These are phyloP conservation scores for Scheffersomyces amazonensis DNA, from an alignment of 805 yeast species.

Conservation along the genomic window DNA sequence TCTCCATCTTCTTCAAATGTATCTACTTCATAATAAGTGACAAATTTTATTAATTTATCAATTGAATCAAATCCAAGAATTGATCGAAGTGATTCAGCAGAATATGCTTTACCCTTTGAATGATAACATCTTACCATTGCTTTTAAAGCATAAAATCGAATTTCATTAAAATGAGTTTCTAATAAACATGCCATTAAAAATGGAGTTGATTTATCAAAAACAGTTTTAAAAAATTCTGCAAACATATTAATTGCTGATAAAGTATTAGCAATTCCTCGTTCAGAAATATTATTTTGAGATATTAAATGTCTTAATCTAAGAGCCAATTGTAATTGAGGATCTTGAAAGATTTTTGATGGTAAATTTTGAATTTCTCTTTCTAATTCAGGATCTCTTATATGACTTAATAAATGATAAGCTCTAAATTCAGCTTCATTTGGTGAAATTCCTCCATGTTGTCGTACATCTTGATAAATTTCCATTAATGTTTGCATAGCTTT, in stretches of 20 bases:
- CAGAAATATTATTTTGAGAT: conserved; percentile 58
- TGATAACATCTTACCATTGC: conserved; percentile 67
- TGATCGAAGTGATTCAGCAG: conserved; percentile 42
- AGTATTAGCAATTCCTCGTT: conserved; percentile 49
- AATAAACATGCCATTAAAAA: conserved; percentile 68
- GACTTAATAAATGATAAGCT: conserved; percentile 79
- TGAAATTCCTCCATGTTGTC: conserved; percentile 63
- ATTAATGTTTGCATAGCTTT: conserved; percentile 85
- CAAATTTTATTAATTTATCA: conserved; percentile 53
- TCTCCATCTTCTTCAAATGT: conserved; percentile 26
- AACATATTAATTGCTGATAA: conserved; percentile 60
- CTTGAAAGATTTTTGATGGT: conserved; percentile 54
- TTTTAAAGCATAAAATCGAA: conserved; percentile 70
- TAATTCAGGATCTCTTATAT: conserved; percentile 78
- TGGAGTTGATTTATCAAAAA: conserved; percentile 49
- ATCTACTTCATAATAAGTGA: conserved; percentile 61
- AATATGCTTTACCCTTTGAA: conserved; percentile 65
- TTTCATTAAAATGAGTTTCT: conserved; percentile 77
- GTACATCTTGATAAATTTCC: conserved; percentile 80
- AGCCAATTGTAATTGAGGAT: conserved; percentile 66
- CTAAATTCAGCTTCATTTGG: conserved; percentile 93
- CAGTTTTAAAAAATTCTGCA: conserved; percentile 57
- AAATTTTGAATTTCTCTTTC: conserved; percentile 71
- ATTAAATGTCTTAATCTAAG: conserved; percentile 63
- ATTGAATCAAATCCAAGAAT: conserved; percentile 67